Evolutionary conservation across 176 grass and related monocot species (phyloP), one percentile per base, ranked within the genome.

Genomic region (Cymbopogon citratus): DNA sequence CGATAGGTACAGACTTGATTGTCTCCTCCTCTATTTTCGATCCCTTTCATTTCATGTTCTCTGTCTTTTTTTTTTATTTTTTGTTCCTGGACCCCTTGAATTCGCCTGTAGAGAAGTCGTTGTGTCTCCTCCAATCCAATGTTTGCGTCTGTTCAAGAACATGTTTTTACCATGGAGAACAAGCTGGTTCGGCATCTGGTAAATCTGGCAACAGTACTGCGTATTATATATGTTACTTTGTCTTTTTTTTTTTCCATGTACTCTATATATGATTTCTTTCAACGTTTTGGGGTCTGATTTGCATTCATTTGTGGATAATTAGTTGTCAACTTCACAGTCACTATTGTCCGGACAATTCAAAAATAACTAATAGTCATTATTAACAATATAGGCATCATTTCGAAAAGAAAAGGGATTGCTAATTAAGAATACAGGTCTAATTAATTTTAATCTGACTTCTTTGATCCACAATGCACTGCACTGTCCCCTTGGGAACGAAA

Each of bases 21-120:
- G 60, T 86, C 23, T 73, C 73, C 66, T 60, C 16, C 66, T 60
- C 18, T 40, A 12, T 82, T 73, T 73, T 82, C 16, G 28, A 23
- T 24, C 35, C 71, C n/a, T 89, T 71, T 34, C 41, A 12, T 25
- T 56, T 51, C n/a, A 65, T 80, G 45, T 5, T 31, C 26, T 56
- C 25, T 13, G 24, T 21, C 60, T 0, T 57, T 4, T 11, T 57
- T 0, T 56, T 9, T 18, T 6, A 0, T 7, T 82, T 48, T 77
- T 41, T 63, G 69, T 80, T 88, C 29, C 7, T n/a, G 21, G 63
- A 64, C 63, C 68, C 63, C 26, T 49, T 76, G 33, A 44, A 21
- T 81, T 77, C 54, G 63, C 87, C 45, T 66, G 83, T 82, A 85
- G 57, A 82, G 56, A 89, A 67, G 16, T 73, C 19, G 65, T 11